Base-by-base conservation (phyloP, 2,329 filamentous ascomycete genomes). In the Colletotrichum navitas region DNA sequence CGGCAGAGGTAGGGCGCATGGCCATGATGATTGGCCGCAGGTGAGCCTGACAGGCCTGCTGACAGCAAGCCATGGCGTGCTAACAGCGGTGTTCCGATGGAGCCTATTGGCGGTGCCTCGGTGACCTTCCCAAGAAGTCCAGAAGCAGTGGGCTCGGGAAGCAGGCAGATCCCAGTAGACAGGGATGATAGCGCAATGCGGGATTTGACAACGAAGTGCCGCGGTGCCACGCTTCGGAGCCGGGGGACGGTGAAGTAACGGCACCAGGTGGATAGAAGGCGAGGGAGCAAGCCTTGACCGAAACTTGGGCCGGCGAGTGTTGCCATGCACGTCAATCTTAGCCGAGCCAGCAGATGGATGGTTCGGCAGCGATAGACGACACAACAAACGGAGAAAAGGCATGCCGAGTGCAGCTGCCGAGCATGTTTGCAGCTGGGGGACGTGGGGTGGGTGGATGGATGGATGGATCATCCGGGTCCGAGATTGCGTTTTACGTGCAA, bases 141-240 rank as follows among this genome's bases (percentile, higher is more conserved):
- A 39, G 45, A 34, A 67, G 56, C 49, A 63, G 59, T 60, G 59
- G 49, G 45, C 14, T 24, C 18, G 43, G 32, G 65, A 43, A 34
- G 59, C 59, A 71, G 59, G 49, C 36, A 45, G 52, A 64, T 52
- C 69, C 69, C 58, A 39, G 69, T 36, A 34, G 6, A 21, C 69
- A 72, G 41, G 69, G 69, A 69, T 72, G 47, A 72, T 72, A 72
- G 69, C 69, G 69, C 69, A 72, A 72, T 69, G 69, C 61, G 69
- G 65, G 65, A 68, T 60, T 72, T 47, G 54, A 72, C 69, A 21
- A 52, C 52, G 47, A 63, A 52, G 59, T 64, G 65, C 69, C 65
- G 66, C 21, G 60, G 69, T 52, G 68, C 52, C 65, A 69, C 36
- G 60, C 14, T 54, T 68, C 52, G 51, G 54, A 63, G 58, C 65